These are phyloP conservation scores for Sporothrix brunneoviolacea DNA, from an alignment of 2,329 filamentous ascomycete species.

Conservation along the genomic window DNA sequence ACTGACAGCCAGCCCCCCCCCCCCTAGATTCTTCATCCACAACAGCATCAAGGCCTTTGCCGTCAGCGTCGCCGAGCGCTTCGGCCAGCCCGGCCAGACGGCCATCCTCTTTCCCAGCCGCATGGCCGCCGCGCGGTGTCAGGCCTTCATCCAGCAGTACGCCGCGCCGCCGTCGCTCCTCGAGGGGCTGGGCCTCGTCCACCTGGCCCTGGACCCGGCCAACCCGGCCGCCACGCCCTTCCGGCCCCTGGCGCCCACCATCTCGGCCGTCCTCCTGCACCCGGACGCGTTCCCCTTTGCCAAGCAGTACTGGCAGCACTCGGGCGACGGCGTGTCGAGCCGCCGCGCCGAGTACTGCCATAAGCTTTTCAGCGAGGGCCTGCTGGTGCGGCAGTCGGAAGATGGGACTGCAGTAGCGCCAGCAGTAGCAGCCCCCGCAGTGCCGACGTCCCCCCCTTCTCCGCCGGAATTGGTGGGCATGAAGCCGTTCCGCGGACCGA, in stretches of 20 bases:
- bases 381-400: constrained; percentile 36
- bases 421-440: neutral
- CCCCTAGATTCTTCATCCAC: constrained; percentile 81
- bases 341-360: constrained; percentile 87
- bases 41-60: constrained; percentile 71
- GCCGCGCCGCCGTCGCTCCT: constrained; percentile 42
- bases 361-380: constrained; percentile 61
- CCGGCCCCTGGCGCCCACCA: constrained; percentile 48
- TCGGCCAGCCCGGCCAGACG: constrained; percentile 56
- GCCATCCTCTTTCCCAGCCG: constrained; percentile 79
- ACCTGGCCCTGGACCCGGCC: constrained; percentile 56
- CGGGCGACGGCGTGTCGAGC: constrained; percentile 86
- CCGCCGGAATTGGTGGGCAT: constrained; percentile 14
- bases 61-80: constrained; percentile 55
- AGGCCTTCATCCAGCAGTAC: constrained; percentile 61
- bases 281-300: constrained; percentile 61
- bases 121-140: constrained; percentile 63
- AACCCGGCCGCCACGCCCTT: constrained; percentile 46
- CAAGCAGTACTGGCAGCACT: constrained; percentile 98
- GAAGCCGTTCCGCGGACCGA: constrained; percentile 61
- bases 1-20: too few species aligned
- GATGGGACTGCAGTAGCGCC: neutral
- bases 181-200: constrained; percentile 47
- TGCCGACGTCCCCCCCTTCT: neutral
- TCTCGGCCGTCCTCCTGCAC: constrained; percentile 68